Percentiles rank a stretch among this genome's conserved stretches.
Conservation (phyloP, 2,329 filamentous ascomycete species). For the Sarocladium strictum region DNA sequence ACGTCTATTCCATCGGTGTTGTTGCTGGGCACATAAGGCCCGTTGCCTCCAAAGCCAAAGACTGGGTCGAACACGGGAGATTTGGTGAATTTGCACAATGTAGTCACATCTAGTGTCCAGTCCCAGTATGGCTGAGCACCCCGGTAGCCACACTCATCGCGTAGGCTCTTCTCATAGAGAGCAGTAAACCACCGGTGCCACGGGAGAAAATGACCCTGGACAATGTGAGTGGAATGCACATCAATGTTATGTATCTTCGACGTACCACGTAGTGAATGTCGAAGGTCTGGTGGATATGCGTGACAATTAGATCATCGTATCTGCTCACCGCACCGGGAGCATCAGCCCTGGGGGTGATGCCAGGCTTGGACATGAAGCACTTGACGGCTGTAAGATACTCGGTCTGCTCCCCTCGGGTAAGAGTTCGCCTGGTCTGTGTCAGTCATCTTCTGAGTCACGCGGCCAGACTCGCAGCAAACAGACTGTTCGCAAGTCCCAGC, state of each 20-base stretch:
- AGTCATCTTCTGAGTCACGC: conserved; percentile 2
- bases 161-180: conserved; percentile 23
- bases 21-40: background rate
- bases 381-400: conserved; percentile 39
- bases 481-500: background rate
- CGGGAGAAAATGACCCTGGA: conserved; percentile 24
- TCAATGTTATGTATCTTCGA: background rate
- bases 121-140: conserved; percentile 26
- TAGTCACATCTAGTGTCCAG: conserved; percentile 19
- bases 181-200: conserved; percentile 27
- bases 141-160: conserved; percentile 25
- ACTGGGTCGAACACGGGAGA: conserved; percentile 22
- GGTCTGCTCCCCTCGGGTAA: conserved; percentile 20
- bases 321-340: conserved; percentile 36
- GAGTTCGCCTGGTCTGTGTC: conserved; percentile 16
- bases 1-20: too few relatives aligned
- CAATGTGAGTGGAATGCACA: background rate
- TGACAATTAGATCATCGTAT: conserved; percentile 45
- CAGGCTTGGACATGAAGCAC: conserved; percentile 34
- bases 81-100: background rate
- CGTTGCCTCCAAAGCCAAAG: conserved; percentile 22
- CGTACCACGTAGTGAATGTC: conserved; percentile 30
- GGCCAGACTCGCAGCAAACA: background rate
- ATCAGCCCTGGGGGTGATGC: conserved; percentile 25
- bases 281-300: conserved; percentile 41